Conservation (phyloP, 2,329 filamentous ascomycete genomes). For the Scleromitrula shiraiana region DNA sequence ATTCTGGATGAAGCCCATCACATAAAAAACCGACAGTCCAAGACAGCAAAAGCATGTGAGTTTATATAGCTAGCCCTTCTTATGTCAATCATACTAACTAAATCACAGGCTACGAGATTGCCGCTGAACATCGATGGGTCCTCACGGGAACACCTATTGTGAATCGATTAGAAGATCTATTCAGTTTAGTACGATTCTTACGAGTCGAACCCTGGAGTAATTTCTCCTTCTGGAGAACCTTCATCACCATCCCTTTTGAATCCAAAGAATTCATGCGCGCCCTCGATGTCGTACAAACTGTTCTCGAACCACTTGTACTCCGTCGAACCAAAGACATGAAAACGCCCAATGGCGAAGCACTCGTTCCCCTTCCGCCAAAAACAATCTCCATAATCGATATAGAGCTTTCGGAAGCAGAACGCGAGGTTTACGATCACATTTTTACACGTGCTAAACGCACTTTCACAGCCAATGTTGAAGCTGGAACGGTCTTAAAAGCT, state of each 20-base stretch:
- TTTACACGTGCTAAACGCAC: constrained; percentile 74
- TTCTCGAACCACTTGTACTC: constrained; percentile 90
- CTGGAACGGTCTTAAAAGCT: constrained; percentile 87
- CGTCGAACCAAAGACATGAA: constrained; percentile 97
- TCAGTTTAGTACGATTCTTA: constrained; percentile 85
- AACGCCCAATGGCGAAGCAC: constrained; percentile 71
- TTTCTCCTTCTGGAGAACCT: constrained; percentile 98
- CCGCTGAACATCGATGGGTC: constrained; percentile 81
- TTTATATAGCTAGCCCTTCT: background rate
- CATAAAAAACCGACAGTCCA: constrained; percentile 85
- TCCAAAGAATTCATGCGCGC: constrained; percentile 90
- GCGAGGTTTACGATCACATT: constrained; percentile 89
- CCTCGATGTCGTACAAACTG: constrained; percentile 92
- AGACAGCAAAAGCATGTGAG: constrained; percentile 81
- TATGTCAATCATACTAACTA: background rate
- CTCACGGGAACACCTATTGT: constrained; percentile 95
- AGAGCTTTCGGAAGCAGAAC: constrained; percentile 75
- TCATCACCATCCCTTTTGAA: constrained; percentile 96
- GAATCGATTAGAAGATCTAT: constrained; percentile 89
- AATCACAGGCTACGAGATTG: constrained; percentile 58
- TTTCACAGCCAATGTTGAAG: constrained; percentile 79
- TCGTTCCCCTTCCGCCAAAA: constrained; percentile 77
- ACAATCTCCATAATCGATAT: constrained; percentile 80
- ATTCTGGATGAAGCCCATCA: constrained; percentile 93
- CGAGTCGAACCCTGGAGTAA: constrained; percentile 97